phyloP scores from a whole-genome alignment of 805 yeast genomes.

The Hanseniaspora hatyaiensis region DNA sequence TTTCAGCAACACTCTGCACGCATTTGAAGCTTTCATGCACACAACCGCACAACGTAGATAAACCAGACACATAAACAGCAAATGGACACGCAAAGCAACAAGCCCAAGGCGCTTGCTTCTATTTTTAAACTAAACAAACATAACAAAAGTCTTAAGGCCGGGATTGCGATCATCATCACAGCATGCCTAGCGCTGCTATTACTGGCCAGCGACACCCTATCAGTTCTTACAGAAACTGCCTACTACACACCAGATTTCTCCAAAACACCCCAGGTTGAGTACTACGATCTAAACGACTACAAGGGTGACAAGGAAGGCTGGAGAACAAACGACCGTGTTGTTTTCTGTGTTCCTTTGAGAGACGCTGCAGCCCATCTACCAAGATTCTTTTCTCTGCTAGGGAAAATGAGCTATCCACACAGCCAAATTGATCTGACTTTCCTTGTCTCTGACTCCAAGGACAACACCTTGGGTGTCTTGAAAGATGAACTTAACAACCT shows the following conservation, averaged over 20 bases:
- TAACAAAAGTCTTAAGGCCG: not conserved
- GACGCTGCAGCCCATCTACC: constrained; percentile 87
- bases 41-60: too few relatives aligned
- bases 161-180: not conserved
- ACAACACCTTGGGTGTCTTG: constrained; percentile 67
- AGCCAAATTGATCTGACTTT: constrained; percentile 72
- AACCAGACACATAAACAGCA: too few relatives aligned
- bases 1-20: too few relatives aligned
- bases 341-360: constrained; percentile 80
- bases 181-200: not conserved
- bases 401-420: constrained; percentile 75
- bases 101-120: not conserved
- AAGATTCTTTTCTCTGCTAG: constrained; percentile 76
- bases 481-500: constrained; percentile 44
- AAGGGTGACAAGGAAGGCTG: constrained; percentile 63
- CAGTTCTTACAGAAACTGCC: not conserved
- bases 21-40: too few relatives aligned
- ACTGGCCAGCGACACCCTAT: not conserved
- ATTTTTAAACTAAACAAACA: not conserved
- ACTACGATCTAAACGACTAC: constrained; percentile 59
- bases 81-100: too few relatives aligned
- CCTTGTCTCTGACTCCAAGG: constrained; percentile 80
- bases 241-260: constrained; percentile 31
- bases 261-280: constrained; percentile 39
- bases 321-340: constrained; percentile 65